phyloP scores from a whole-genome alignment of 2,329 filamentous ascomycete species.

The Mollisia scopiformis region DNA sequence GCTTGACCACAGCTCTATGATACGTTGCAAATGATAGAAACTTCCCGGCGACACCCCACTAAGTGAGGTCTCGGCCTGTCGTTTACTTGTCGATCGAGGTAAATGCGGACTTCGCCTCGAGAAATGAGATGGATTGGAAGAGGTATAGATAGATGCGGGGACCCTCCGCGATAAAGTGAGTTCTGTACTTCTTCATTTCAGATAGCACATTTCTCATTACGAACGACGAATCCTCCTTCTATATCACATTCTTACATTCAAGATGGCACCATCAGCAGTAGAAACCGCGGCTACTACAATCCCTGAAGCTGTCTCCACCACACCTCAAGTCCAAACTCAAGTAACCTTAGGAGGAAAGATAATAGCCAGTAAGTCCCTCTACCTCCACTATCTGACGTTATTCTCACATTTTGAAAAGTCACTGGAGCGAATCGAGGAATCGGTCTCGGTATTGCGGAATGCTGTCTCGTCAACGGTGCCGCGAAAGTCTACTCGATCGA shows the following conservation, averaged over 20 bases:
- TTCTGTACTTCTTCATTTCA: too few species aligned
- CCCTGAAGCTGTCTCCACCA: not conserved
- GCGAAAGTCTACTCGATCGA: constrained; percentile 49
- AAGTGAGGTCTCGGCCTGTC: not conserved
- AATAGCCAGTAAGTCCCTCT: constrained; percentile 36
- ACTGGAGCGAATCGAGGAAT: constrained; percentile 44
- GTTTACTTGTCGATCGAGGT: not conserved
- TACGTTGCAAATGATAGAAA: too few species aligned
- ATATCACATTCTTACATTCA: not conserved
- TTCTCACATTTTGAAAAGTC: constrained; percentile 27
- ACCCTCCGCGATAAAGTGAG: not conserved
- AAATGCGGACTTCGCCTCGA: not conserved
- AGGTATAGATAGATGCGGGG: not conserved
- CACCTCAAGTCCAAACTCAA: constrained; percentile 18
- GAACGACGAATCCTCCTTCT: too few species aligned
- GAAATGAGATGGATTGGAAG: not conserved
- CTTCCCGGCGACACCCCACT: not conserved
- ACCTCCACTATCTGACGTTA: not conserved
- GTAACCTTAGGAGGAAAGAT: constrained; percentile 37
- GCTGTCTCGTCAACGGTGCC: constrained; percentile 49
- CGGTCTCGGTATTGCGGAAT: constrained; percentile 49
- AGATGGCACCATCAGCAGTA: constrained; percentile 15
- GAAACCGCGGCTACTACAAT: not conserved
- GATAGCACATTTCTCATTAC: too few species aligned
- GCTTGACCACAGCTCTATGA: too few species aligned